These are phyloP conservation scores for Aspergillus phoenicis DNA, from an alignment of 2,329 filamentous ascomycete genomes.

Conservation along the genomic window DNA sequence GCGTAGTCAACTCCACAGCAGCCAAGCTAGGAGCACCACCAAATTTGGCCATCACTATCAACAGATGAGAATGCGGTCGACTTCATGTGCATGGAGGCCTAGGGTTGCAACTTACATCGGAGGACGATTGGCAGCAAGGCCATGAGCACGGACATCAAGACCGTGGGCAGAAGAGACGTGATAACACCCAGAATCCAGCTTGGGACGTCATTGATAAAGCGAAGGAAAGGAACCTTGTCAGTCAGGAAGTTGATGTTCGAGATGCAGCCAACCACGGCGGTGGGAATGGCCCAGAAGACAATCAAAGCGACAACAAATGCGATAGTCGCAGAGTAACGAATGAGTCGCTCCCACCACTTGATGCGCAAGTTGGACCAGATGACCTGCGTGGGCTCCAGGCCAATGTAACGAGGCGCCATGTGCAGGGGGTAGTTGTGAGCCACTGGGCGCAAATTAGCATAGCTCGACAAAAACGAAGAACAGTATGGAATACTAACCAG, in stretches of 20 bases:
- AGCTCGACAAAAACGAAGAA: background rate
- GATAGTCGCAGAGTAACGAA: constrained; percentile 69
- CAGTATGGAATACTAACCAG: constrained; percentile 36
- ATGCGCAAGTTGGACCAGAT: constrained; percentile 86
- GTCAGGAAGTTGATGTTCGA: constrained; percentile 78
- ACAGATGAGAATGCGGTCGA: constrained; percentile 2
- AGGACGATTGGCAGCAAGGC: constrained; percentile 81
- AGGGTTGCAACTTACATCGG: constrained; percentile 57
- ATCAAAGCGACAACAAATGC: constrained; percentile 76
- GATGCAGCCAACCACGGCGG: constrained; percentile 79
- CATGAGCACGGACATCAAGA: constrained; percentile 81
- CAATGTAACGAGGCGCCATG: constrained; percentile 83
- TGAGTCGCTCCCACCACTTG: constrained; percentile 80
- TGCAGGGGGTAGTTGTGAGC: constrained; percentile 84
- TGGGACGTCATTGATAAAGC: constrained; percentile 74
- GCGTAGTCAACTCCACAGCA: constrained; percentile 81
- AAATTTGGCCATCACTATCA: constrained; percentile 70
- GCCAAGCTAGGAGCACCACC: constrained; percentile 79
- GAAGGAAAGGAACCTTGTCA: constrained; percentile 66
- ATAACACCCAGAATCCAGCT: constrained; percentile 74
- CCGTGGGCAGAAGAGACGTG: constrained; percentile 77
- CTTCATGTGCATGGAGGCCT: background rate
- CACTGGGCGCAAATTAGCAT: constrained; percentile 45
- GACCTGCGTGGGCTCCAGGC: constrained; percentile 76
- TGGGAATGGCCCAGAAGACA: constrained; percentile 80